Conservation (phyloP, 1,284 basidiomycete species). For the Neonothopanus nambi region DNA sequence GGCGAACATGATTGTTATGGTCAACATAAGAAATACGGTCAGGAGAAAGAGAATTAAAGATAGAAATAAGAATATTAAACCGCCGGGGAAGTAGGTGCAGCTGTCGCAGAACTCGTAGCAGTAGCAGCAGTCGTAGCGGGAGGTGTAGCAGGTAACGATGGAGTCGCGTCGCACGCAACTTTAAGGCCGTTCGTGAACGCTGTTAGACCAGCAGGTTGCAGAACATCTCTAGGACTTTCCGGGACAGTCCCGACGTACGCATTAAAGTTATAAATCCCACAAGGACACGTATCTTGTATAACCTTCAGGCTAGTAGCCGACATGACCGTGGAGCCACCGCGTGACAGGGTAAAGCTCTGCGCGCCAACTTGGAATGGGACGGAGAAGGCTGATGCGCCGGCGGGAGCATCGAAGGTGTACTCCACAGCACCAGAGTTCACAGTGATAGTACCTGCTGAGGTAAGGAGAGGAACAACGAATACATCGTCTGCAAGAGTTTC, state of each 20-base stretch:
- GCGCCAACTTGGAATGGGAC: conserved; percentile 32
- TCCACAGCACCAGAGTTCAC: conserved; percentile 32
- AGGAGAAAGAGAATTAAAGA: no score
- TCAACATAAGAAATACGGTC: no score
- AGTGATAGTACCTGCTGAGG: conserved; percentile 27
- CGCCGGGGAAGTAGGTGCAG: conserved; percentile 4
- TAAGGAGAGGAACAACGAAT: conserved; percentile 34
- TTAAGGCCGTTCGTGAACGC: conserved; percentile 15
- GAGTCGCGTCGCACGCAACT: conserved; percentile 15
- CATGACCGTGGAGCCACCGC: conserved; percentile 25
- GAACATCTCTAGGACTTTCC: conserved; percentile 18
- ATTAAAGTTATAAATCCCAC: conserved; percentile 31
- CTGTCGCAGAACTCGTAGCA: conserved; percentile 12
- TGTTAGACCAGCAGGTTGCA: conserved; percentile 13
- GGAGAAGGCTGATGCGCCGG: conserved; percentile 31
- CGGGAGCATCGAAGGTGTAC: conserved; percentile 28
- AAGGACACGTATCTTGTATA: conserved; percentile 25
- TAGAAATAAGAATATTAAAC: no score
- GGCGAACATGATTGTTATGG: no score
- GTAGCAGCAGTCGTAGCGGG: conserved; percentile 14
- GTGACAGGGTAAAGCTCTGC: conserved; percentile 30
- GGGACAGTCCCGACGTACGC: conserved; percentile 28
- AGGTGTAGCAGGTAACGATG: conserved; percentile 16
- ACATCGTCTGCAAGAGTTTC: conserved; percentile 31
- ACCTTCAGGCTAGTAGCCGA: conserved; percentile 29